Evolutionary conservation across 2,329 filamentous ascomycete genomes (phyloP), one percentile per base, ranked within the genome.

Genomic region (Colletotrichum acutatum): DNA sequence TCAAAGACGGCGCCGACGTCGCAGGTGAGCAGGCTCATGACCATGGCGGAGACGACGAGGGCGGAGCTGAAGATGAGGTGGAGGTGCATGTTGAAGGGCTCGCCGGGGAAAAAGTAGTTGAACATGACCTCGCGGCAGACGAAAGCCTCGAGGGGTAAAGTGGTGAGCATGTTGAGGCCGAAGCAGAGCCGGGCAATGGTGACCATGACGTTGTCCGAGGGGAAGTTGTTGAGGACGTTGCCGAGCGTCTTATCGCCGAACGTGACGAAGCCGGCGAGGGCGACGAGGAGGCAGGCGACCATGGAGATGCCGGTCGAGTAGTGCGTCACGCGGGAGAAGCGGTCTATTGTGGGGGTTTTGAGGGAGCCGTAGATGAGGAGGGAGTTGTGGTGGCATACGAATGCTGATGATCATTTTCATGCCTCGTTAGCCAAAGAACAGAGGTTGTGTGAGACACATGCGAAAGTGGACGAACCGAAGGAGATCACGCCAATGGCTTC

Each of bases 191-290:
- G 93, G 26, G 97, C 97, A 71, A 99, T 89, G 83, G 98, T 98
- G 80, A 98, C 95, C 90, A 98, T 93, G 77, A 92, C 88, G 83
- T 98, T 98, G 83, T 97, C 91, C 24, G 91, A 87, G 1, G 95
- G 94, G 80, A 99, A 98, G 85, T 99, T 99, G 87, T 99, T 99
- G 78, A 99, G 91, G 65, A 99, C 95, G 82, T 99, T 99, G 80
- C 97, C 97, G 76, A 95, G 87, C 4, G 97, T 99, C 78, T 92
- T 91, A 83, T 96, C 94, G 75, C 97, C 96, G 79, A 99, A 99
- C 22, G 93, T 95, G 56, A 99, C 88, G 84, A 98, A 98, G 28
- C 97, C 97, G 3, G 92, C 90, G 8, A 98, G 86, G 0, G 95
- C 97, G 91, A 99, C 94, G 72, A 92, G 84, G 66, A 99, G 88